Percentiles rank a stretch among this genome's conserved stretches.
phyloP scores from a whole-genome alignment of 257 asterid species.

The Nicotiana attenuata region DNA sequence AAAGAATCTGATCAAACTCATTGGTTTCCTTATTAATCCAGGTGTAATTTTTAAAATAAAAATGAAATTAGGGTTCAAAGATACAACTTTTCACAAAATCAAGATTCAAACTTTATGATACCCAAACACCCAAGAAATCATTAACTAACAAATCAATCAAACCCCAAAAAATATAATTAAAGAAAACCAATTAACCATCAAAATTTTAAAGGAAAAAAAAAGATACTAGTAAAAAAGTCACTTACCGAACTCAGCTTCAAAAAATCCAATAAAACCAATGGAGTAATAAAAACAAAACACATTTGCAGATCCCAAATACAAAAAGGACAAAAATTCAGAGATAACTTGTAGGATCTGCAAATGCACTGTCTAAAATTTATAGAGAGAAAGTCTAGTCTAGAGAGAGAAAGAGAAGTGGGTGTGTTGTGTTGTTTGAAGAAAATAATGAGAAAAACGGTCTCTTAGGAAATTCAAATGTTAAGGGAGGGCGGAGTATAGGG shows the following conservation, averaged over 20 bases:
- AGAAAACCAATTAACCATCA: background rate
- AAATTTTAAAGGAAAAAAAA: too few species aligned
- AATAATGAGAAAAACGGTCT: conserved; percentile 10
- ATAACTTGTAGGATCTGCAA: background rate
- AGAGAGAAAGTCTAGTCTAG: background rate
- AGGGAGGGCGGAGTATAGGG: background rate
- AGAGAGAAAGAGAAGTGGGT: background rate
- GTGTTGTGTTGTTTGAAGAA: background rate
- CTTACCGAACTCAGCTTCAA: conserved; percentile 23
- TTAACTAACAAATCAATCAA: background rate
- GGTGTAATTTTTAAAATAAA: background rate
- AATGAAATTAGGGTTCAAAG: conserved; percentile 1
- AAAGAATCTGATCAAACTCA: background rate
- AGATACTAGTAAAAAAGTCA: background rate
- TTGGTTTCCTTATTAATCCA: background rate
- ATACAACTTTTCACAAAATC: background rate
- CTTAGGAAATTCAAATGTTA: conserved; percentile 2
- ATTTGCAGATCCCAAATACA: conserved; percentile 22
- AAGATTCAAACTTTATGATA: background rate
- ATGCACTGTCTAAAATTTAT: background rate
- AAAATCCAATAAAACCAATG: conserved; percentile 9
- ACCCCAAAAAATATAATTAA: background rate
- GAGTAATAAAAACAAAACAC: conserved; percentile 15
- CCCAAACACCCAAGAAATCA: background rate
- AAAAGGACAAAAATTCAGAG: background rate